phyloP scores from a whole-genome alignment of 2,329 filamentous ascomycete genomes.

The Gremmenia infestans region DNA sequence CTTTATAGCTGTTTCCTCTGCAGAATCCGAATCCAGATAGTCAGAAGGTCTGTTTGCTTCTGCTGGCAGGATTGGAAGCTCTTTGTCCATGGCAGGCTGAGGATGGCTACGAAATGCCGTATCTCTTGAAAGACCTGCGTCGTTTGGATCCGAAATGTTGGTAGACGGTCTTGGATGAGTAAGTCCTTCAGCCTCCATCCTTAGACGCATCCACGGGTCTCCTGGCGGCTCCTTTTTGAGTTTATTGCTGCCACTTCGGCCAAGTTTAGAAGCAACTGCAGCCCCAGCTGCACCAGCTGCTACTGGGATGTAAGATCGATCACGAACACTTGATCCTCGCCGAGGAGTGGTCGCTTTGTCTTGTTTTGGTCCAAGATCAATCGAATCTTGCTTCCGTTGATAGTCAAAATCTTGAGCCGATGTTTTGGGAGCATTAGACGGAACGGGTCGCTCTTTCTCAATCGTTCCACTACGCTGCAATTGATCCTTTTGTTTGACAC shows the following conservation, averaged over 20 bases:
- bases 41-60: slow-evolving; percentile 4
- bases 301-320: slow-evolving; percentile 42
- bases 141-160: slow-evolving; percentile 7
- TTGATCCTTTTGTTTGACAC: slow-evolving; percentile 32
- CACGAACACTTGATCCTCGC: slow-evolving; percentile 57
- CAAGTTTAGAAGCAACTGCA: slow-evolving; percentile 32
- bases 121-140: slow-evolving; percentile 14
- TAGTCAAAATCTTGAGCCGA: slow-evolving; percentile 23
- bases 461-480: slow-evolving; percentile 31
- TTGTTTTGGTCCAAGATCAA: slow-evolving; percentile 1
- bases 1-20: slow-evolving; percentile 12
- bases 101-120: slow-evolving; percentile 17
- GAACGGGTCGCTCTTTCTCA: slow-evolving; percentile 26
- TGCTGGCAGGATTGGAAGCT: slow-evolving; percentile 16
- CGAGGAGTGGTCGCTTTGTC: slow-evolving; percentile 29
- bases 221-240: slow-evolving; percentile 52
- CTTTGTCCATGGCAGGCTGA: slow-evolving; percentile 16
- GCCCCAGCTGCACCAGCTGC: slow-evolving; percentile 12
- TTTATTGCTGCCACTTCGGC: slow-evolving; percentile 52
- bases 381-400: slow-evolving; percentile 13
- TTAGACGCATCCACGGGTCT: slow-evolving; percentile 43
- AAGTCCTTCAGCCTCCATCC: slow-evolving; percentile 41
- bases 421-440: slow-evolving; percentile 9
- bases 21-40: slow-evolving; percentile 13
- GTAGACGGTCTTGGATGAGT: slow-evolving; percentile 23